phyloP scores from a whole-genome alignment of 2,329 filamentous ascomycete species.

The Hypoxylon rubiginosum region DNA sequence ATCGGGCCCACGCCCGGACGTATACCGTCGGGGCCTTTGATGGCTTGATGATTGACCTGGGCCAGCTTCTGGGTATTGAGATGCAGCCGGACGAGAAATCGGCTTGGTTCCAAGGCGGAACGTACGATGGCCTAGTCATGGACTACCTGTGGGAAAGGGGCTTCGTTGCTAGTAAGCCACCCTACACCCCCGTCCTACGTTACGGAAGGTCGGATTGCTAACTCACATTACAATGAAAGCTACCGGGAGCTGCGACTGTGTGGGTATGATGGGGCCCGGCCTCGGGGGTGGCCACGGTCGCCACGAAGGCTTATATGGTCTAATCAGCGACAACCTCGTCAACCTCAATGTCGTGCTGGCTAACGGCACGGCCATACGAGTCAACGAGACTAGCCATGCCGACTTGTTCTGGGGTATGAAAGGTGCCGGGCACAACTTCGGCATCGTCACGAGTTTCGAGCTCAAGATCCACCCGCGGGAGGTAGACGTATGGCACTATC shows the following conservation, averaged over 20 bases:
- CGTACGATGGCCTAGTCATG: too few relatives aligned
- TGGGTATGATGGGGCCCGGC: conserved; percentile 38
- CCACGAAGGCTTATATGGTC: conserved; percentile 40
- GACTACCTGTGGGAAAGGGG: too few relatives aligned
- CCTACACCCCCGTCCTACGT: too few relatives aligned
- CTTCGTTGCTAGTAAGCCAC: too few relatives aligned
- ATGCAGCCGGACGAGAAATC: too few relatives aligned
- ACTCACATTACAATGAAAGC: too few relatives aligned
- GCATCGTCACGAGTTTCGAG: conserved; percentile 24
- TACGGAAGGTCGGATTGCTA: too few relatives aligned
- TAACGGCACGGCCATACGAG: conserved; percentile 15
- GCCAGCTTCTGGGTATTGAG: too few relatives aligned
- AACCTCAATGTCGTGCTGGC: conserved; percentile 28
- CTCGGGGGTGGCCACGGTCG: conserved; percentile 46
- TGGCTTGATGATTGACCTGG: too few relatives aligned
- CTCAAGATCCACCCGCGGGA: conserved; percentile 7
- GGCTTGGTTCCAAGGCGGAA: too few relatives aligned
- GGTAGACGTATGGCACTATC: conserved; percentile 21
- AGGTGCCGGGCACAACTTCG: conserved; percentile 28
- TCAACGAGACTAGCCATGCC: conserved; percentile 7
- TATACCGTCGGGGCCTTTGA: too few relatives aligned
- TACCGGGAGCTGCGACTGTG: conserved; percentile 39
- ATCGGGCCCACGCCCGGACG: too few relatives aligned
- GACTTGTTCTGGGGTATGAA: conserved; percentile 31
- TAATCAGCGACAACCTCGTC: conserved; percentile 33